Conservation (phyloP, 2,329 filamentous ascomycete species). For the Fusarium agapanthi region DNA sequence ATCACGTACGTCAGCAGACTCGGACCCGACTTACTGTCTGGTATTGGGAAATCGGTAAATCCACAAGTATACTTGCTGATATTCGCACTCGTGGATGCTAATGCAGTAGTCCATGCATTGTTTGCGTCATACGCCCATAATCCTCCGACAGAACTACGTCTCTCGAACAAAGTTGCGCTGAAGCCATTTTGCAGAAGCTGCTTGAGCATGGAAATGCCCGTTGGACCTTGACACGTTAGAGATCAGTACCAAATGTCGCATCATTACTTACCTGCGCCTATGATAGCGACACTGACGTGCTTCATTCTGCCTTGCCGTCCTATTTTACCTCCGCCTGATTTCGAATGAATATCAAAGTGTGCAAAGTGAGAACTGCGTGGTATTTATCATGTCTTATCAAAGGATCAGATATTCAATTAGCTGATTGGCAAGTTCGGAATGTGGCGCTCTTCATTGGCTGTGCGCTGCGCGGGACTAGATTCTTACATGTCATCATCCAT, state of each 20-base stretch:
- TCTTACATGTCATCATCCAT: not conserved
- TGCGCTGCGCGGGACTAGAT: not conserved
- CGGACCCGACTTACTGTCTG: not conserved
- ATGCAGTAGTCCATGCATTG: constrained; percentile 7
- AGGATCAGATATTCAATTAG: not conserved
- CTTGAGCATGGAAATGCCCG: constrained; percentile 25
- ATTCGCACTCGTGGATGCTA: not conserved
- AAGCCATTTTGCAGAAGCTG: constrained; percentile 19
- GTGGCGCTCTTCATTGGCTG: not conserved
- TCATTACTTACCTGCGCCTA: not conserved
- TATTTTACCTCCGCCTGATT: fast-evolving
- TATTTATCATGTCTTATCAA: not conserved
- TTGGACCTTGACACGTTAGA: not conserved
- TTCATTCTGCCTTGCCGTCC: not conserved
- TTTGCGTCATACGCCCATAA: constrained; percentile 12
- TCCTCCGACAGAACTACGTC: not conserved
- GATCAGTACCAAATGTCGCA: fast-evolving
- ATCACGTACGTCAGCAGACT: fast-evolving
- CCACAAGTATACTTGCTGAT: constrained; percentile 30
- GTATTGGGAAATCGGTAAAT: constrained; percentile 20
- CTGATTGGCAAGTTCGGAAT: not conserved
- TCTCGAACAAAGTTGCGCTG: not conserved
- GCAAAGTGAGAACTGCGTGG: not conserved
- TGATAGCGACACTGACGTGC: not conserved
- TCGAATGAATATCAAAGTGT: fast-evolving